Conservation (phyloP, 768 basidiomycete species). For the Scleroderma bovista region DNA sequence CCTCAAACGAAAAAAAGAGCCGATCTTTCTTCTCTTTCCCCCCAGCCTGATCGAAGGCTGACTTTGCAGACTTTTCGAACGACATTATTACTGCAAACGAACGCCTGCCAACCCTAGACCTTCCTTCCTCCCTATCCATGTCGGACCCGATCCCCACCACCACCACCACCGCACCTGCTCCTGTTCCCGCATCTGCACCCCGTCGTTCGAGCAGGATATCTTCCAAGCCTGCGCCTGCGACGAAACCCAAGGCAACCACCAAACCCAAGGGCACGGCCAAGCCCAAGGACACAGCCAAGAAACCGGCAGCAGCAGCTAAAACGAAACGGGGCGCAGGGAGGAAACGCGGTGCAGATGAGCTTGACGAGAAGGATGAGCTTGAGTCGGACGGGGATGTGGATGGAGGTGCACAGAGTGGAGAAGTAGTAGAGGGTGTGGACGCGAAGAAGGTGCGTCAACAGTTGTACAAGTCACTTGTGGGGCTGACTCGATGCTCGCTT, state of each 20-base stretch:
- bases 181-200: not conserved
- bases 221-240: not conserved
- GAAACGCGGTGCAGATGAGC: not conserved
- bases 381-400: not conserved
- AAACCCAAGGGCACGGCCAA: not conserved
- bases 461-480: conserved; percentile 1
- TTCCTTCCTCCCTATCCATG: too few relatives aligned
- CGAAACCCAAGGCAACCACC: not conserved
- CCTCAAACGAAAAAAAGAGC: too few relatives aligned
- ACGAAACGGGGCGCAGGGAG: not conserved
- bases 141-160: too few relatives aligned
- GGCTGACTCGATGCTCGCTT: not conserved
- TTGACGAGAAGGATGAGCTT: not conserved
- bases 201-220: not conserved
- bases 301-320: not conserved
- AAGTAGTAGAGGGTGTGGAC: conserved; percentile 6
- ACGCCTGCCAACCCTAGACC: too few relatives aligned
- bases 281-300: not conserved
- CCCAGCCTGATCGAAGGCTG: too few relatives aligned
- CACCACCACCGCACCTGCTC: not conserved
- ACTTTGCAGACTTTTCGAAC: too few relatives aligned
- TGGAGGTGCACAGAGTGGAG: not conserved
- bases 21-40: too few relatives aligned
- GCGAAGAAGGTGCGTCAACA: conserved; percentile 21
- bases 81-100: too few relatives aligned